phyloP scores from a whole-genome alignment of 23 red algal genomes.

The Cyanidioschyzon merolae region DNA sequence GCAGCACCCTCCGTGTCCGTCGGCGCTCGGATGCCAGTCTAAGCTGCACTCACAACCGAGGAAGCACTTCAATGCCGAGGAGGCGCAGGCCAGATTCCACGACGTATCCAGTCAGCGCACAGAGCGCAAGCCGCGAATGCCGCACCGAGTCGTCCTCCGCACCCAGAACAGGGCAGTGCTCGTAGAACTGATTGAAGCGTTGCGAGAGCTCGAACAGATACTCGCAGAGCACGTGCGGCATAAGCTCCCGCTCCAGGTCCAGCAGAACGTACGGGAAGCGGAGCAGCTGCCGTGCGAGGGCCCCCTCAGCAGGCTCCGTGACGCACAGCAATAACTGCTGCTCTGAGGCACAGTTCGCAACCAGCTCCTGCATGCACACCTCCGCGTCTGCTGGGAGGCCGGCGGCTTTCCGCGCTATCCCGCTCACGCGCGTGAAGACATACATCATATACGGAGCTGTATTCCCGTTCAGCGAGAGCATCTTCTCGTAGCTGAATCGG shows the following conservation, averaged over 20 bases:
- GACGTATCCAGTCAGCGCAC: conserved; percentile 59
- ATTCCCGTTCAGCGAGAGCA: conserved; percentile 84
- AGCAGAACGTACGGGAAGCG: conserved; percentile 62
- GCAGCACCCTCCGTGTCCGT: too few relatives aligned
- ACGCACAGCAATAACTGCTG: conserved; percentile 35
- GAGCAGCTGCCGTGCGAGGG: conserved; percentile 49
- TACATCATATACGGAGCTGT: conserved; percentile 99
- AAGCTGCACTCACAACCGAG: too few relatives aligned
- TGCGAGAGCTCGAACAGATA: conserved; percentile 69
- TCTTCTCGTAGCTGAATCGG: conserved; percentile 94
- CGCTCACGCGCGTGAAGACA: conserved; percentile 73
- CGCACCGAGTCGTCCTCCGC: conserved; percentile 45
- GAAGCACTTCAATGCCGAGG: conserved; percentile 72
- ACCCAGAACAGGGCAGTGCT: conserved; percentile 69
- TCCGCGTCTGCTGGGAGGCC: conserved; percentile 9
- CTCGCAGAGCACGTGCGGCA: conserved; percentile 83
- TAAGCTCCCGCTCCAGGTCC: conserved; percentile 74
- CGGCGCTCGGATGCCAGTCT: too few relatives aligned
- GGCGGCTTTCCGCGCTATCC: conserved; percentile 68
- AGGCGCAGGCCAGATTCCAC: conserved; percentile 54
- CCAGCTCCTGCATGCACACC: background rate
- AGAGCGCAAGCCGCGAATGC: conserved; percentile 66
- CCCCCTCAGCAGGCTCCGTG: conserved; percentile 47
- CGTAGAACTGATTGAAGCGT: conserved; percentile 96
- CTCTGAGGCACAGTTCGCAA: conserved; percentile 10